phyloP scores from a whole-genome alignment of 257 asterid species.

The Handroanthus guayacan region DNA sequence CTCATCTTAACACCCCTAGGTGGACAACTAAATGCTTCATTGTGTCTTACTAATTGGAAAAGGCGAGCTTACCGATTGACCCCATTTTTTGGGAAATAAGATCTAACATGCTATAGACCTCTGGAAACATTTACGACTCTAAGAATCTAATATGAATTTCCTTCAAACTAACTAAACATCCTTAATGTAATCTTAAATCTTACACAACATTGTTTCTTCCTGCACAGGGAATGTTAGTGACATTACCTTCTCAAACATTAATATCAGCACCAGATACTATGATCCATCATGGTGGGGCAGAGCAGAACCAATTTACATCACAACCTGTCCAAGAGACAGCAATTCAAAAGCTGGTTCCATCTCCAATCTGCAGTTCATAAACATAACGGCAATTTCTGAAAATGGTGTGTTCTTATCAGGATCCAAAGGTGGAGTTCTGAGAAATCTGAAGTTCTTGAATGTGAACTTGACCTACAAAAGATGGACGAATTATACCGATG shows the following conservation, averaged over 20 bases:
- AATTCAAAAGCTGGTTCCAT: slow-evolving; percentile 69
- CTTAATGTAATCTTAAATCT: neutral
- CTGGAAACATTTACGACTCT: no score
- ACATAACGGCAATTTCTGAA: slow-evolving; percentile 82
- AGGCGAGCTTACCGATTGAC: no score
- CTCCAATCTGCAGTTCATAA: slow-evolving; percentile 72
- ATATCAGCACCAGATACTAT: slow-evolving; percentile 81
- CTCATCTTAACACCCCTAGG: no score
- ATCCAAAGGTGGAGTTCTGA: slow-evolving; percentile 65
- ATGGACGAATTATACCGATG: slow-evolving; percentile 77
- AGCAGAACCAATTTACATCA: slow-evolving; percentile 89
- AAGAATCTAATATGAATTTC: neutral
- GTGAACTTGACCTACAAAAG: slow-evolving; percentile 74
- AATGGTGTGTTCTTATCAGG: slow-evolving; percentile 90
- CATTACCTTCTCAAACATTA: slow-evolving; percentile 84
- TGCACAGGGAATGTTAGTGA: slow-evolving; percentile 81
- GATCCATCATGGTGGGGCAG: slow-evolving; percentile 98
- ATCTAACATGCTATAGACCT: neutral
- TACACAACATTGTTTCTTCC: neutral
- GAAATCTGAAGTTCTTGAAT: slow-evolving; percentile 64
- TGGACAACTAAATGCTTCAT: no score
- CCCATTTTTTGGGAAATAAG: neutral
- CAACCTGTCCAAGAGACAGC: slow-evolving; percentile 75
- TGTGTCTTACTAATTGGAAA: no score
- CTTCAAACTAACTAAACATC: neutral